These are phyloP conservation scores for Corchorus olitorius DNA, from an alignment of 345 rosid species.

Conservation along the genomic window DNA sequence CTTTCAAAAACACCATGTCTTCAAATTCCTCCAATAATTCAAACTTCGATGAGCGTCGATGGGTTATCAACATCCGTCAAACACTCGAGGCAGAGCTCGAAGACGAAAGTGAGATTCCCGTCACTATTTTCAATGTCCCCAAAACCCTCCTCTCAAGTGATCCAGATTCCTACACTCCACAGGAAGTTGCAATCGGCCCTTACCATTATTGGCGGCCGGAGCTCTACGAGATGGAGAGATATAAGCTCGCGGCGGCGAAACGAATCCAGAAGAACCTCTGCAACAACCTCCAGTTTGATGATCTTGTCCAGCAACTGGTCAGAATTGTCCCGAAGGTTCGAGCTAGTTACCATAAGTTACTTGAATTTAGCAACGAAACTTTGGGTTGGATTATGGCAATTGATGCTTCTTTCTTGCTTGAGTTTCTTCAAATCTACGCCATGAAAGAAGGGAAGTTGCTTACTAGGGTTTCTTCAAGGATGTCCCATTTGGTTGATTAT, in stretches of 20 bases:
- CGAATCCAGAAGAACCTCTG: constrained; percentile 38
- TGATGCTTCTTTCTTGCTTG: constrained; percentile 62
- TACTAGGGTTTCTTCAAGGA: constrained; percentile 37
- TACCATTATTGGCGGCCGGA: constrained; percentile 70
- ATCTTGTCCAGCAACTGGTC: constrained; percentile 46
- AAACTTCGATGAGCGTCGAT: constrained; percentile 54
- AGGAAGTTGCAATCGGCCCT: constrained; percentile 73
- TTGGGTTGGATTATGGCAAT: constrained; percentile 83
- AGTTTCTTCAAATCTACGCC: constrained; percentile 53
- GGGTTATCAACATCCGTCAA: constrained; percentile 56
- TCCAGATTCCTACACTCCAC: constrained; percentile 68
- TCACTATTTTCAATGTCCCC: constrained; percentile 67
- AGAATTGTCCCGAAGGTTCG: constrained; percentile 41
- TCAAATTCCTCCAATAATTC: constrained; percentile 16
- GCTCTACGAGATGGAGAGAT: constrained; percentile 67
- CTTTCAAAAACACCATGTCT: background rate
- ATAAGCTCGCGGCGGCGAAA: constrained; percentile 58
- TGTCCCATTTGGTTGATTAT: constrained; percentile 42
- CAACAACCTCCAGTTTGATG: constrained; percentile 36
- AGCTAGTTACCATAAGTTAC: constrained; percentile 57
- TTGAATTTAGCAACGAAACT: constrained; percentile 49
- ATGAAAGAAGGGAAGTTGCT: constrained; percentile 35
- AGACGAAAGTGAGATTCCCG: constrained; percentile 40
- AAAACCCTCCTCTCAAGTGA: constrained; percentile 42
- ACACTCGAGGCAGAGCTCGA: constrained; percentile 58